A percentile compares a stretch with the other conserved stretches of the same genome.
Evolutionary conservation across 805 yeast species (phyloP).

Genomic region (Monosporozyma yasuniensis): DNA sequence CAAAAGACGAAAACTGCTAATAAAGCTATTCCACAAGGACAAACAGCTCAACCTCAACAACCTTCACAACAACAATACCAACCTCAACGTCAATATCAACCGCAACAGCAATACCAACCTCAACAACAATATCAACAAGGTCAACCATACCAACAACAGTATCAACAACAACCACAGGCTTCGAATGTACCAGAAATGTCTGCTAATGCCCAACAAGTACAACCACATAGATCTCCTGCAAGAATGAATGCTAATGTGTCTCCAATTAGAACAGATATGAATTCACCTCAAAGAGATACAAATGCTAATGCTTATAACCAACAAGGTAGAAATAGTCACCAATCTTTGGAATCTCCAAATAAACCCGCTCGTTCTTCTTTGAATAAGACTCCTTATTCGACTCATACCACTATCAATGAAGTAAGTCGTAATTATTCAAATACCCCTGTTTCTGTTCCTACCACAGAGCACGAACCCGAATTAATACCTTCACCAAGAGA

Average conservation of each 20-base stretch:
- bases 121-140: too few species aligned
- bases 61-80: background rate
- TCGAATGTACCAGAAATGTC: background rate
- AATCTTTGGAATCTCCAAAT: background rate
- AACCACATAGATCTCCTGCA: background rate
- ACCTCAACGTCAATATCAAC: background rate
- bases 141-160: too few species aligned
- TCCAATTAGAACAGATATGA: conserved; percentile 3
- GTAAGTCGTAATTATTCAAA: conserved; percentile 11
- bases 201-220: too few species aligned
- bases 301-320: background rate
- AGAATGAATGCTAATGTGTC: background rate
- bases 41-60: background rate
- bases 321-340: background rate
- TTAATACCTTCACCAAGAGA: background rate
- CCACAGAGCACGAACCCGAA: background rate
- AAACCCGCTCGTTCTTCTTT: conserved; percentile 5
- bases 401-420: conserved; percentile 15
- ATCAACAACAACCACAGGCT: conserved; percentile 3
- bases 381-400: conserved; percentile 20
- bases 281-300: background rate
- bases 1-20: background rate
- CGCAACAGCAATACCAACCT: background rate
- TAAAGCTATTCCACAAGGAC: background rate
- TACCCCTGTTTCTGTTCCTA: conserved; percentile 1